Evolutionary conservation across 2,329 filamentous ascomycete genomes (phyloP).

Genomic region (Boeremia lycopersici): DNA sequence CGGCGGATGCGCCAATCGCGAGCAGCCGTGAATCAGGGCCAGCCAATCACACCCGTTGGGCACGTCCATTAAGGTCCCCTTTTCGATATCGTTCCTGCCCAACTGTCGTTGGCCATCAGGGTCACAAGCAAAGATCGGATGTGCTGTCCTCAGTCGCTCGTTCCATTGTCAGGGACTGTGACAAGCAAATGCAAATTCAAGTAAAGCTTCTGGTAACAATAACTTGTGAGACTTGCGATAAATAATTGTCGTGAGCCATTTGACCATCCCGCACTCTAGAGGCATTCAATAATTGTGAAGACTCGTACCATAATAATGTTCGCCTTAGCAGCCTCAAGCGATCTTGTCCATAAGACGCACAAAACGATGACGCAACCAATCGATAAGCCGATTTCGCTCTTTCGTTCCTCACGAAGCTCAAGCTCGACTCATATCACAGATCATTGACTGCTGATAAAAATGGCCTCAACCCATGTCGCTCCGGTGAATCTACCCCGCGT

Average conservation of each 20-base stretch:
- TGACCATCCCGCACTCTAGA: too few relatives aligned
- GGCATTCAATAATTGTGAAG: not conserved
- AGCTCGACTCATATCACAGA: not conserved
- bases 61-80: slow-evolving; percentile 6
- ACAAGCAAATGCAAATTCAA: too few relatives aligned
- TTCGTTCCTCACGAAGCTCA: not conserved
- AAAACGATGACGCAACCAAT: slow-evolving; percentile 11
- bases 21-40: not conserved
- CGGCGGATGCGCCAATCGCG: slow-evolving; percentile 13
- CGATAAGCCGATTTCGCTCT: slow-evolving; percentile 11
- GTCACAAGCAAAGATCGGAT: not conserved
- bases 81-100: slow-evolving; percentile 15
- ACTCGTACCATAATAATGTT: not conserved
- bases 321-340: not conserved
- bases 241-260: too few relatives aligned
- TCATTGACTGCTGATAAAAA: slow-evolving; percentile 9
- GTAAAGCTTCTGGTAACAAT: too few relatives aligned
- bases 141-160: not conserved
- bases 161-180: too few relatives aligned
- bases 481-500: slow-evolving; percentile 67
- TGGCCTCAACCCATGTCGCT: slow-evolving; percentile 32
- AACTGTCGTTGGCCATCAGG: slow-evolving; percentile 7
- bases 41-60: slow-evolving; percentile 9
- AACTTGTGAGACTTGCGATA: too few relatives aligned
- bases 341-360: not conserved